phyloP scores from a whole-genome alignment of 2,329 filamentous ascomycete genomes.

The Magnaporthiopsis rhizophila region DNA sequence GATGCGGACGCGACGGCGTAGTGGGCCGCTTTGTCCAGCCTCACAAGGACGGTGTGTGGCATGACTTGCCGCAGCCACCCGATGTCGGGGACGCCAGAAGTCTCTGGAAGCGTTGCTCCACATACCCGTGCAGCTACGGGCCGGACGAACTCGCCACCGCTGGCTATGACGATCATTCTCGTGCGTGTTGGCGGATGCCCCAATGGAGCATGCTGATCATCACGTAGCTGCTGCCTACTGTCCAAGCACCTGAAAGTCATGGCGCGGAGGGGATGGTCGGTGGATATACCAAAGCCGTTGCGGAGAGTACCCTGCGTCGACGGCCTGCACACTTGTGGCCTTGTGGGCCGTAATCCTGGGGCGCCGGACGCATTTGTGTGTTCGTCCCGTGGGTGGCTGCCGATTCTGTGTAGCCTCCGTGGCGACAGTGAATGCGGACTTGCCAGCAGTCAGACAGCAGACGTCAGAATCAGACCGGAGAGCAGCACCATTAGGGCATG shows the following conservation, averaged over 20 bases:
- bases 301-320: too few relatives aligned
- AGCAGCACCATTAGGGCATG: background rate
- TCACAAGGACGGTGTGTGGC: constrained; percentile 16
- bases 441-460: constrained; percentile 9
- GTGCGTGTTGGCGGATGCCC: constrained; percentile 16
- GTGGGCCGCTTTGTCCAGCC: constrained; percentile 14
- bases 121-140: constrained; percentile 8
- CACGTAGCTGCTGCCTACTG: constrained; percentile 11
- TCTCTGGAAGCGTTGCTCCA: too few relatives aligned
- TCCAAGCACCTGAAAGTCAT: constrained; percentile 11
- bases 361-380: constrained; percentile 11
- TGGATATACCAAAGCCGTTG: too few relatives aligned
- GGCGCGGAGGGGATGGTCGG: too few relatives aligned
- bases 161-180: constrained; percentile 17
- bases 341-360: background rate
- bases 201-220: constrained; percentile 14
- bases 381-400: constrained; percentile 11
- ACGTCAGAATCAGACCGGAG: background rate
- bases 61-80: constrained; percentile 4
- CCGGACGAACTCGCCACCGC: constrained; percentile 16
- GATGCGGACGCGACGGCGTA: constrained; percentile 17
- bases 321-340: background rate
- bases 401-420: constrained; percentile 10
- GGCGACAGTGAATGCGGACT: constrained; percentile 17
- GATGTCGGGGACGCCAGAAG: too few relatives aligned